phyloP scores from a whole-genome alignment of 495 filamentous ascomycete species.

The Immersiella caudata region DNA sequence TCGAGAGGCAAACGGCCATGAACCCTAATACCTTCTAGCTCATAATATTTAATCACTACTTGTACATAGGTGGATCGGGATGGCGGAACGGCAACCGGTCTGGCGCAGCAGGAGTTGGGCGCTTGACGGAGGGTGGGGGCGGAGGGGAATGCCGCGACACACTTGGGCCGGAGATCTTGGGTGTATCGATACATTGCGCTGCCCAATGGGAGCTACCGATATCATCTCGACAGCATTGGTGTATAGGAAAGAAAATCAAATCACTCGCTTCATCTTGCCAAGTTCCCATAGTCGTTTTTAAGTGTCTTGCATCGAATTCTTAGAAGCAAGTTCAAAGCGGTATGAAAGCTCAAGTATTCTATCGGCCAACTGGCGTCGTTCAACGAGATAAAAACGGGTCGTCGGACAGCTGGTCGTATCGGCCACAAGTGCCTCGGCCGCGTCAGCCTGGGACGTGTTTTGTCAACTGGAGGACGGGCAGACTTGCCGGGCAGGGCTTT shows the following conservation, averaged over 20 bases:
- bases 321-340: too few relatives aligned
- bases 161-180: not conserved
- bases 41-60: slow-evolving; percentile 39
- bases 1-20: slow-evolving; percentile 15
- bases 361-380: not conserved
- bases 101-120: slow-evolving; percentile 2
- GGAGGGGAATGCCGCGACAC: not conserved
- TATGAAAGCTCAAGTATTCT: too few relatives aligned
- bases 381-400: not conserved
- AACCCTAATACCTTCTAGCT: slow-evolving; percentile 32
- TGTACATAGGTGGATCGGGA: slow-evolving; percentile 31
- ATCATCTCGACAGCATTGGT: slow-evolving; percentile 16
- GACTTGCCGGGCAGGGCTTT: not conserved
- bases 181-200: slow-evolving; percentile 7
- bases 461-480: not conserved
- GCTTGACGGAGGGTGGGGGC: slow-evolving; percentile 14
- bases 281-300: not conserved
- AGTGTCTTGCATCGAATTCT: too few relatives aligned
- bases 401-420: not conserved
- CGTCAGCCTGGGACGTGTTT: not conserved
- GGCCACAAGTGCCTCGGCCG: not conserved
- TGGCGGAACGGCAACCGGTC: not conserved
- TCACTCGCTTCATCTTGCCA: slow-evolving; percentile 44
- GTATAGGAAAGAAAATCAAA: slow-evolving; percentile 23
- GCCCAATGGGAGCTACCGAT: not conserved